Conservation (phyloP, 768 basidiomycete genomes). For the Aureoboletus auriporus region DNA sequence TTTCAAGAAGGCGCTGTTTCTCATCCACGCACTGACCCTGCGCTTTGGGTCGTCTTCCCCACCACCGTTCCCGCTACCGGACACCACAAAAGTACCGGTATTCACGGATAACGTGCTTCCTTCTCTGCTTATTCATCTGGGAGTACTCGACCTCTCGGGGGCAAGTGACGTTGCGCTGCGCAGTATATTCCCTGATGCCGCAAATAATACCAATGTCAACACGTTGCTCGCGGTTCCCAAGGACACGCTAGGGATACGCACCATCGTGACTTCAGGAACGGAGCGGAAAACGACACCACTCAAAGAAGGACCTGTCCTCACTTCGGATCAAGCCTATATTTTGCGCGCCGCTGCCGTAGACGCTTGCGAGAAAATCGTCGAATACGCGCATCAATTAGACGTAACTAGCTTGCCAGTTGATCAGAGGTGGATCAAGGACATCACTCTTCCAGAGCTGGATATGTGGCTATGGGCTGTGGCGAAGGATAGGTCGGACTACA, state of each 20-base stretch:
- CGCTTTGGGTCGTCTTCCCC: slow-evolving; percentile 59
- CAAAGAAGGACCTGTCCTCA: slow-evolving; percentile 53
- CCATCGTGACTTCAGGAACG: slow-evolving; percentile 7
- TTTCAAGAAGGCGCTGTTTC: slow-evolving; percentile 87
- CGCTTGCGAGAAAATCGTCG: slow-evolving; percentile 68
- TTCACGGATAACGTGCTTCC: slow-evolving; percentile 83
- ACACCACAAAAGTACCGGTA: slow-evolving; percentile 54
- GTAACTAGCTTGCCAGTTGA: slow-evolving; percentile 21
- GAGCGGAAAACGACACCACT: slow-evolving; percentile 21
- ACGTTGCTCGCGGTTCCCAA: slow-evolving; percentile 36
- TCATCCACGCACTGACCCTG: slow-evolving; percentile 63
- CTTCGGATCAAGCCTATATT: slow-evolving; percentile 59
- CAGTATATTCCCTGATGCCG: slow-evolving; percentile 46
- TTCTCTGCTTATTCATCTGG: slow-evolving; percentile 75
- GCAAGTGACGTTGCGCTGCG: slow-evolving; percentile 38
- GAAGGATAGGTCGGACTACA: slow-evolving; percentile 73
- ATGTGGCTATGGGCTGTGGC: slow-evolving; percentile 83
- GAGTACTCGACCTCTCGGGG: slow-evolving; percentile 63
- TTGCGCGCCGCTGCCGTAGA: slow-evolving; percentile 78
- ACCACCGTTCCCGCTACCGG: slow-evolving; percentile 59
- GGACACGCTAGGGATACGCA: slow-evolving; percentile 6
- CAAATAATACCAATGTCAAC: slow-evolving; percentile 35
- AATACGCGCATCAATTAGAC: slow-evolving; percentile 40
- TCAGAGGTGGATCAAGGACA: slow-evolving; percentile 47
- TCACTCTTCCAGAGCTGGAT: slow-evolving; percentile 62